These are phyloP conservation scores for Cicer bijugum DNA, from an alignment of 306 rosid genomes.

Conservation along the genomic window DNA sequence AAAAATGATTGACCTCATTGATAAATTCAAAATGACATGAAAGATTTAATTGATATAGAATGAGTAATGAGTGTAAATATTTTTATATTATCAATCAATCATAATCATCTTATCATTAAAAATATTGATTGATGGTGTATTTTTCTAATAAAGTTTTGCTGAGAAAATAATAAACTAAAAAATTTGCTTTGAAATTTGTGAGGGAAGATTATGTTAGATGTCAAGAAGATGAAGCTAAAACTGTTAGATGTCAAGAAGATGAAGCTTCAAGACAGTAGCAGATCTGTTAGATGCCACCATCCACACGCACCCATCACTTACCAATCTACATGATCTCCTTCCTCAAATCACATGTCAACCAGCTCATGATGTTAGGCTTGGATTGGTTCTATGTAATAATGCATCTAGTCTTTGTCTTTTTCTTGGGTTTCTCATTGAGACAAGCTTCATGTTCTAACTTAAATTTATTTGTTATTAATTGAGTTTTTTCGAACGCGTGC, in stretches of 20 bases:
- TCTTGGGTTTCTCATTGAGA: not conserved
- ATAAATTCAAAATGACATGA: too few relatives aligned
- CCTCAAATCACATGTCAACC: slow-evolving; percentile 10
- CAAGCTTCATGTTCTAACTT: not conserved
- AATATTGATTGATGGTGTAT: too few relatives aligned
- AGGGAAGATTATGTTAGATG: not conserved
- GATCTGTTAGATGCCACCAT: too few relatives aligned
- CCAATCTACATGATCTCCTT: not conserved
- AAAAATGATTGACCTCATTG: too few relatives aligned
- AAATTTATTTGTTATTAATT: not conserved
- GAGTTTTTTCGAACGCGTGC: too few relatives aligned
- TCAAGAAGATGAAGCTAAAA: not conserved
- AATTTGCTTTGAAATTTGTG: not conserved
- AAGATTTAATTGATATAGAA: too few relatives aligned
- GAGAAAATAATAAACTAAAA: too few relatives aligned
- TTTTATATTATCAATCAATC: too few relatives aligned
- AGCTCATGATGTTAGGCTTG: slow-evolving; percentile 16
- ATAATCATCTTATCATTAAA: too few relatives aligned
- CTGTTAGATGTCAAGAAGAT: not conserved
- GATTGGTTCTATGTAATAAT: not conserved
- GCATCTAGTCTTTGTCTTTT: not conserved
- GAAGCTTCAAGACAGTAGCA: too few relatives aligned
- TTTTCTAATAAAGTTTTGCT: too few relatives aligned
- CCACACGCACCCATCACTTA: not conserved
- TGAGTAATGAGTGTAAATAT: too few relatives aligned